phyloP scores from a whole-genome alignment of 805 yeast genomes.

The Yamadazyma insecticola region DNA sequence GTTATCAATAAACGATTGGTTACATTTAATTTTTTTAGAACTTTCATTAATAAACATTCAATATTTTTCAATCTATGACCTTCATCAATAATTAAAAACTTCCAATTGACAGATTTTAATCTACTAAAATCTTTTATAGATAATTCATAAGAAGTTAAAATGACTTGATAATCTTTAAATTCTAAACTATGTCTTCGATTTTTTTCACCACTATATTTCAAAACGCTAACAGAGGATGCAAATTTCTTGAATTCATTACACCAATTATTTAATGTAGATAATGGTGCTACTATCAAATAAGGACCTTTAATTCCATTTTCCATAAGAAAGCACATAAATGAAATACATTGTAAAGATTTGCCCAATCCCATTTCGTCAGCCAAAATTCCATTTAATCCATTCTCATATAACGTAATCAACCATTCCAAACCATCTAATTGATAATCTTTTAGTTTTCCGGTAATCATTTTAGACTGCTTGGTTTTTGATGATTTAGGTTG shows the following conservation, averaged over 20 bases:
- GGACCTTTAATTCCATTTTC: slow-evolving; percentile 81
- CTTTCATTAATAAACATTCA: slow-evolving; percentile 68
- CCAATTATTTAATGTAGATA: slow-evolving; percentile 89
- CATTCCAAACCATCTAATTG: slow-evolving; percentile 90
- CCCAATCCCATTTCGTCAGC: slow-evolving; percentile 99
- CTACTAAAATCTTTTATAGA: slow-evolving; percentile 60
- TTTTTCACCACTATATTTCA: slow-evolving; percentile 64
- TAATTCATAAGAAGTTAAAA: slow-evolving; percentile 80
- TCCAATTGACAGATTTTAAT: slow-evolving; percentile 49
- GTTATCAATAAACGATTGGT: slow-evolving; percentile 77
- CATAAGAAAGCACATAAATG: slow-evolving; percentile 67
- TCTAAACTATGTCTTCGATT: slow-evolving; percentile 39
- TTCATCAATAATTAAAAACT: slow-evolving; percentile 86
- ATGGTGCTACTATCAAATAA: slow-evolving; percentile 72
- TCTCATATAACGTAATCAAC: slow-evolving; percentile 83
- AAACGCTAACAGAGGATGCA: slow-evolving; percentile 63
- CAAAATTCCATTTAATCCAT: slow-evolving; percentile 89
- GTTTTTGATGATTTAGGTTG: slow-evolving; percentile 5
- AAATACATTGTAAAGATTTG: slow-evolving; percentile 84
- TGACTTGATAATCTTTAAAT: slow-evolving; percentile 37
- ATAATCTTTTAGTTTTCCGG: slow-evolving; percentile 63
- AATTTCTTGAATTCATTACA: slow-evolving; percentile 61
- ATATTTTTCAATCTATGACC: slow-evolving; percentile 90
- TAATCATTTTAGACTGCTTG: slow-evolving; percentile 27
- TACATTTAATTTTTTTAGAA: slow-evolving; percentile 62